Evolutionary conservation across 345 rosid genomes (phyloP).

Genomic region (Eucalyptus lansdowneana): DNA sequence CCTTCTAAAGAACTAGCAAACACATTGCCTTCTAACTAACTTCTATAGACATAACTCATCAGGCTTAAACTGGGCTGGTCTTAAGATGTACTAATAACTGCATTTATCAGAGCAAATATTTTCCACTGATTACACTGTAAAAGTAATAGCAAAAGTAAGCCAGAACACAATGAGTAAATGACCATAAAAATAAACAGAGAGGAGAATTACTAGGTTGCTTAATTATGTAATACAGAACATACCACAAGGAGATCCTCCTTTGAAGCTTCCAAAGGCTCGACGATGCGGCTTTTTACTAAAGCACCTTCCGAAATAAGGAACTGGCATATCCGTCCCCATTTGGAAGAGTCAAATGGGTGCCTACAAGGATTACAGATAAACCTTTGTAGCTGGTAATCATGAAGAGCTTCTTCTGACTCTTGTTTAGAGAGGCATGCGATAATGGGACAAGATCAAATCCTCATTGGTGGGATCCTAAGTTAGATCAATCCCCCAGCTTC

Average conservation of each 20-base stretch:
- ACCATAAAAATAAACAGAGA: background rate
- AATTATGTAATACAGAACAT: background rate
- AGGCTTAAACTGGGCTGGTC: background rate
- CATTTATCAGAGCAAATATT: background rate
- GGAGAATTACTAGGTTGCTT: background rate
- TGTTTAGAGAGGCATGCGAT: background rate
- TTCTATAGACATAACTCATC: background rate
- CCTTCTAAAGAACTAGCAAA: background rate
- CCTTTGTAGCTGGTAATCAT: background rate
- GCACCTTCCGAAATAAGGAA: slow-evolving; percentile 43
- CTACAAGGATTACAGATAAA: slow-evolving; percentile 16
- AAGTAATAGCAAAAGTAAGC: background rate
- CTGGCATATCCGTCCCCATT: slow-evolving; percentile 80
- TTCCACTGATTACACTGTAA: background rate
- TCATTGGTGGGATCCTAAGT: background rate
- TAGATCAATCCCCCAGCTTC: background rate
- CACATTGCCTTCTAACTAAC: background rate
- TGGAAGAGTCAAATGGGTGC: slow-evolving; percentile 92
- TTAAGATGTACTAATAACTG: background rate
- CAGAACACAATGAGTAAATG: background rate
- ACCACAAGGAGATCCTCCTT: slow-evolving; percentile 86
- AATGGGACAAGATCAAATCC: background rate
- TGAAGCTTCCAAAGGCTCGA: slow-evolving; percentile 82
- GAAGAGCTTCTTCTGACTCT: background rate
- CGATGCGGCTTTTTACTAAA: slow-evolving; percentile 36